A percentile compares a stretch with the other conserved stretches of the same genome.
Conservation (phyloP, 1,284 basidiomycete genomes). For the Malassezia globosa region DNA sequence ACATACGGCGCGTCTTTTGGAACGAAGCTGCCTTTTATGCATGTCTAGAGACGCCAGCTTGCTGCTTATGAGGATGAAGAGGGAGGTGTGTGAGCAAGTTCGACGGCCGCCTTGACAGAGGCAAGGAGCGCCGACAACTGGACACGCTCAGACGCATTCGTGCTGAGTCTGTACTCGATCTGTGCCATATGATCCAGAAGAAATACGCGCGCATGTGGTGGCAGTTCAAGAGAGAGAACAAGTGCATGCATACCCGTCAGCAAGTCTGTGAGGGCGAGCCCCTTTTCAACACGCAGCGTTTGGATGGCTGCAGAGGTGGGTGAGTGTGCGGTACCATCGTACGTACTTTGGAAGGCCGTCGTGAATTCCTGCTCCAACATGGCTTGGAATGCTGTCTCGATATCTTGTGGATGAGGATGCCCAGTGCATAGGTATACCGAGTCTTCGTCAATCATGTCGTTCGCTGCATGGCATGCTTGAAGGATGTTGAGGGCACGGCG, state of each 20-base stretch:
- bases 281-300: constrained; percentile 75
- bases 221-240: constrained; percentile 72
- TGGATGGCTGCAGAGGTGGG: constrained; percentile 61
- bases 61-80: constrained; percentile 6
- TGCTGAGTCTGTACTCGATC: constrained; percentile 79
- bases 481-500: constrained; percentile 86
- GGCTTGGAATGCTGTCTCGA: constrained; percentile 80
- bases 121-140: constrained; percentile 83
- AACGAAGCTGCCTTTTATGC: background rate
- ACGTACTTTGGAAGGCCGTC: constrained; percentile 72
- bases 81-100: constrained; percentile 52
- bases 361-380: constrained; percentile 97
- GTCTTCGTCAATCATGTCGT: constrained; percentile 69
- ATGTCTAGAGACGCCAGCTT: background rate
- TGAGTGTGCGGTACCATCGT: background rate
- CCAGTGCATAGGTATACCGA: constrained; percentile 96
- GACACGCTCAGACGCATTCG: constrained; percentile 86
- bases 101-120: constrained; percentile 84
- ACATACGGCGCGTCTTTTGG: background rate
- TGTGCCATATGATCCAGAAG: constrained; percentile 72
- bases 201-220: constrained; percentile 73
- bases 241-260: constrained; percentile 88
- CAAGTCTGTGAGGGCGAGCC: constrained; percentile 86
- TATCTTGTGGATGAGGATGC: constrained; percentile 83
- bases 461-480: constrained; percentile 94